Conservation (phyloP, 495 filamentous ascomycete genomes). For the Bryoglossum gracile region DNA sequence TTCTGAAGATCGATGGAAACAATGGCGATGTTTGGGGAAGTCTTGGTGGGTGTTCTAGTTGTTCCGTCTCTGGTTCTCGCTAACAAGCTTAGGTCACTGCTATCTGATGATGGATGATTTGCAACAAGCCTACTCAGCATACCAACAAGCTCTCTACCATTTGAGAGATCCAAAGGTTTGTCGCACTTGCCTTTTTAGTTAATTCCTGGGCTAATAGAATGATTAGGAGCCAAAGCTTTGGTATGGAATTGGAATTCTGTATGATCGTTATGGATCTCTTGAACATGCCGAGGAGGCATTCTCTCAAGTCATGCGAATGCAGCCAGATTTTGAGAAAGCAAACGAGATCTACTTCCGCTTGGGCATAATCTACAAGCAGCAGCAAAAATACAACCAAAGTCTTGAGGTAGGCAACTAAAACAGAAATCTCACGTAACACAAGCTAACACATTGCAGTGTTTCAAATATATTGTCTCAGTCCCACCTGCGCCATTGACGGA, state of each 20-base stretch:
- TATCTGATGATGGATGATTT: conserved; percentile 99
- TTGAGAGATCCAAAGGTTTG: conserved; percentile 87
- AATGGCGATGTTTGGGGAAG: conserved; percentile 98
- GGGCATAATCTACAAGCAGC: conserved; percentile 98
- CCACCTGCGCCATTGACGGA: conserved; percentile 90
- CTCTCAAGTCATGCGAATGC: conserved; percentile 98
- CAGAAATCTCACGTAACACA: conserved; percentile 1
- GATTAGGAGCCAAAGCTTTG: conserved; percentile 88
- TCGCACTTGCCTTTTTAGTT: background rate
- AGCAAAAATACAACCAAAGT: conserved; percentile 87
- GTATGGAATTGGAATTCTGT: conserved; percentile 98
- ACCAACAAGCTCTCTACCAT: conserved; percentile 92
- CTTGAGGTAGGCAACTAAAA: conserved; percentile 60
- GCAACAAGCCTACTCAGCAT: conserved; percentile 95
- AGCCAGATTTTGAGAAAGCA: conserved; percentile 95
- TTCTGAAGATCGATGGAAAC: conserved; percentile 77
- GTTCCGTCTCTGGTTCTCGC: background rate
- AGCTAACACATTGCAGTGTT: conserved; percentile 59
- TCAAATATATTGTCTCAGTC: conserved; percentile 93
- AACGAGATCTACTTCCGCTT: conserved; percentile 99
- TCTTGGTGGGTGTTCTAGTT: conserved; percentile 50
- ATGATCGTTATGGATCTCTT: conserved; percentile 92
- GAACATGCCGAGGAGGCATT: conserved; percentile 98
- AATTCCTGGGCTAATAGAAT: background rate
- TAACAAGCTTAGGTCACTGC: conserved; percentile 64